phyloP scores from a whole-genome alignment of 1,139 yeast species.

The Geotrichum carabidarum region DNA sequence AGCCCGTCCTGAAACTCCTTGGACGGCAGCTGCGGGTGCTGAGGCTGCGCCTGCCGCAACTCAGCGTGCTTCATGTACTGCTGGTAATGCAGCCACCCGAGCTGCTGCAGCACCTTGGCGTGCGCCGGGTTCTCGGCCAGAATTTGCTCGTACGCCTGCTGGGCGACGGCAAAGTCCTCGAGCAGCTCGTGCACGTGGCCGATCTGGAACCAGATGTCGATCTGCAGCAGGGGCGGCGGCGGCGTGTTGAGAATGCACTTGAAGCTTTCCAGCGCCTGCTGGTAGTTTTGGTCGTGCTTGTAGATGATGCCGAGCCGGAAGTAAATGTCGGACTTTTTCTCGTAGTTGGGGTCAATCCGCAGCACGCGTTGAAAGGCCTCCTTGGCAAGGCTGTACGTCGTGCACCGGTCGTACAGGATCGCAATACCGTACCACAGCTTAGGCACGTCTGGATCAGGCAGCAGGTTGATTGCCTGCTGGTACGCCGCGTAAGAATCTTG shows the following conservation, averaged over 20 bases:
- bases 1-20: background rate
- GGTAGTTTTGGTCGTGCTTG: constrained; percentile 86
- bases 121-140: constrained; percentile 85
- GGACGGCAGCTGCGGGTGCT: background rate
- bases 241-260: constrained; percentile 85
- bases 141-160: constrained; percentile 92
- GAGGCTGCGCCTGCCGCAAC: background rate
- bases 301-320: constrained; percentile 93
- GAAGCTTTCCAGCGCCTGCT: constrained; percentile 87
- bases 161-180: constrained; percentile 85
- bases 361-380: constrained; percentile 95
- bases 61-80: constrained; percentile 28
- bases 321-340: constrained; percentile 91
- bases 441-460: constrained; percentile 92
- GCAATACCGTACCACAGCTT: constrained; percentile 98
- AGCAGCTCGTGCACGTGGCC: constrained; percentile 93
- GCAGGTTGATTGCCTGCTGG: constrained; percentile 87
- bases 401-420: constrained; percentile 89
- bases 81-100: constrained; percentile 93
- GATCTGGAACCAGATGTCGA: constrained; percentile 97
- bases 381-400: constrained; percentile 93
- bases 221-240: constrained; percentile 91
- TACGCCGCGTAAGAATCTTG: constrained; percentile 94
- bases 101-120: constrained; percentile 90
- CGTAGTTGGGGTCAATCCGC: constrained; percentile 92